A percentile compares a stretch with the other conserved stretches of the same genome.
Evolutionary conservation across 192 early-diverging fungal species (phyloP).

Genomic region (Linnemannia zychae): DNA sequence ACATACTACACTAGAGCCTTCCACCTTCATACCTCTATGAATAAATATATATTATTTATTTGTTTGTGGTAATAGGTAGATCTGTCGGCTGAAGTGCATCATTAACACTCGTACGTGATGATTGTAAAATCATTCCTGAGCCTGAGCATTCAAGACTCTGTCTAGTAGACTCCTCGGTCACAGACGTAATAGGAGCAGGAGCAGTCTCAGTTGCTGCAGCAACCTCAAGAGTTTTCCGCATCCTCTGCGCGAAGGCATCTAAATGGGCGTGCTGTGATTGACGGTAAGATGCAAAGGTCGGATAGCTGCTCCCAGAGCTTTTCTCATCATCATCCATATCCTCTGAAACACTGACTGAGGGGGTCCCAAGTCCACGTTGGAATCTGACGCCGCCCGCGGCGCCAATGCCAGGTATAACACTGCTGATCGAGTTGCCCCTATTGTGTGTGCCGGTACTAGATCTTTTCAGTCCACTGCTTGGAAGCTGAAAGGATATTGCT

Average conservation of each 20-base stretch:
- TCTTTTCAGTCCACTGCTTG: not conserved
- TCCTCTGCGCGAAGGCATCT: constrained; percentile 37
- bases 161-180: not conserved
- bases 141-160: too few relatives aligned
- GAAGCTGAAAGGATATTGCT: not conserved
- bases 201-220: constrained; percentile 13
- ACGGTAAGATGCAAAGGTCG: constrained; percentile 42
- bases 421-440: not conserved
- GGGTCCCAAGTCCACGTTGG: not conserved
- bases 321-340: constrained; percentile 9
- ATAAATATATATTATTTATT: too few relatives aligned
- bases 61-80: too few relatives aligned
- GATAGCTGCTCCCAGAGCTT: constrained; percentile 16
- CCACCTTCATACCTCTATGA: too few relatives aligned
- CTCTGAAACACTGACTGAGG: not conserved
- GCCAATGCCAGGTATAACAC: not conserved
- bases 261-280: constrained; percentile 36
- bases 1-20: too few relatives aligned
- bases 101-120: too few relatives aligned
- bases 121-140: too few relatives aligned
- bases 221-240: constrained; percentile 25
- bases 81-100: too few relatives aligned
- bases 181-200: not conserved
- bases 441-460: not conserved
- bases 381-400: not conserved